Conservation (phyloP, 768 basidiomycete genomes). For the Xanthoconium stramineum region DNA sequence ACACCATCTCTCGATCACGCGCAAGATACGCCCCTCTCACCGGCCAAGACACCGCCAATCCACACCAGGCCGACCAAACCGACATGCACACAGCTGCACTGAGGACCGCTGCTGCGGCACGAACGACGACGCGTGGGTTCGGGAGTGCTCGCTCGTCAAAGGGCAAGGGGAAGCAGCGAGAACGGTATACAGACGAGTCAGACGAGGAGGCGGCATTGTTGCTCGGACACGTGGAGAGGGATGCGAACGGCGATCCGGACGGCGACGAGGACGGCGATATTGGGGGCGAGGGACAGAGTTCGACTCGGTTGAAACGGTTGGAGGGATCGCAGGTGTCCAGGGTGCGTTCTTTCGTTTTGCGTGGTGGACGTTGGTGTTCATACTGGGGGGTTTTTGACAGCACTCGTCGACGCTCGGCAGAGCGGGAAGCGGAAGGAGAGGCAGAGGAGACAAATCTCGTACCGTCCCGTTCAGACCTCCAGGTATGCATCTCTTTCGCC, state of each 20-base stretch:
- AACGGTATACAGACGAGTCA: conserved; percentile 58
- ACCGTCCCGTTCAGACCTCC: conserved; percentile 74
- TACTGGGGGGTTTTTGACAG: conserved; percentile 3
- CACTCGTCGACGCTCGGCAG: conserved; percentile 21
- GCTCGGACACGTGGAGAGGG: conserved; percentile 36
- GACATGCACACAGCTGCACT: conserved; percentile 31
- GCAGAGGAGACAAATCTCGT: conserved; percentile 65
- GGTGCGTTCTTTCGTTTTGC: conserved; percentile 12
- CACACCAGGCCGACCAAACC: conserved; percentile 19
- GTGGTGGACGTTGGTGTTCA: not conserved
- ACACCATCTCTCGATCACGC: conserved; percentile 46
- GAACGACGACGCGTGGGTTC: conserved; percentile 17
- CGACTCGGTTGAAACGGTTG: conserved; percentile 26
- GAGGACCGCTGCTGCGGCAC: conserved; percentile 34
- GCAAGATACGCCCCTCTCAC: conserved; percentile 46
- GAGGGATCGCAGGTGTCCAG: conserved; percentile 19
- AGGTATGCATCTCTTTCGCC: conserved; percentile 38
- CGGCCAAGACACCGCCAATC: conserved; percentile 25
- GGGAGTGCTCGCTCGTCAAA: conserved; percentile 11
- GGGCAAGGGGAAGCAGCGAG: conserved; percentile 46
- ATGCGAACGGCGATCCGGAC: conserved; percentile 35
- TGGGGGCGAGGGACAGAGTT: conserved; percentile 30
- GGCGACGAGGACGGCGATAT: conserved; percentile 39
- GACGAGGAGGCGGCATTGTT: conserved; percentile 57
- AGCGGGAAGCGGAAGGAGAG: conserved; percentile 9